Base-by-base conservation (phyloP, 768 basidiomycete species). In the Naganishia randhawae region DNA sequence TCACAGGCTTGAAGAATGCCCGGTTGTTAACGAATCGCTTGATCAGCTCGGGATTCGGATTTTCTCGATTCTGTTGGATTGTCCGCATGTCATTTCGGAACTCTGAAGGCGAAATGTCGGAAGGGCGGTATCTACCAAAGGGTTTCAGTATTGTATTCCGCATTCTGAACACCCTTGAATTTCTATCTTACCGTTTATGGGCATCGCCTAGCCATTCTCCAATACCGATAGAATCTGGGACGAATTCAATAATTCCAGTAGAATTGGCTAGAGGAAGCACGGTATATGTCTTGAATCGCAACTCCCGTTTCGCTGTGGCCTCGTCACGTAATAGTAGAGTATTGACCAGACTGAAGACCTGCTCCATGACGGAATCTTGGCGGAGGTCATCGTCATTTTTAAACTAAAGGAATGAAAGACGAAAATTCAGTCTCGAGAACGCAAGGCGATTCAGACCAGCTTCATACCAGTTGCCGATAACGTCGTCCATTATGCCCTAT, bases 361-460 rank as follows among this genome's bases (percentile, higher is more conserved):
- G 96, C 75, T 97, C 92, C 94, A 99, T 97, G 63, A 98, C 92
- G 0, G 94, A 94, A 76, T 99, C 96, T 80, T 99, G 96, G 45
- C 96, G 87, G 52, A 96, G 78, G 74, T 99, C 96, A 73, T 99
- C 96, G 11, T 86, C 83, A 3, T 92, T 92, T 78, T 99, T 97
- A 81, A 92, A 94, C 92, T 95, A 70, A 48, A 22, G 45, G n/a
- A 6, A n/a, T 48, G 19, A n/a, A 22, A 25, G 19, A 48, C 17
- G 19, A 35, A 22, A 14, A 6, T 16, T 67, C 39, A 67, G 66
- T 48, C 2, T 48, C 9, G 9, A 19, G 31, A n/a, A 3, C 14
- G 13, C 31, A 51, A 22, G 51, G 14, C 14, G 35, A 69, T 14
- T 29, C n/a, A 3, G 17, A 48, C 16, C 13, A 3, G 10, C 22